Evolutionary conservation across 1,284 basidiomycete species (phyloP), one percentile per base, ranked within the genome.

Genomic region (Coniferiporia sulphurascens): DNA sequence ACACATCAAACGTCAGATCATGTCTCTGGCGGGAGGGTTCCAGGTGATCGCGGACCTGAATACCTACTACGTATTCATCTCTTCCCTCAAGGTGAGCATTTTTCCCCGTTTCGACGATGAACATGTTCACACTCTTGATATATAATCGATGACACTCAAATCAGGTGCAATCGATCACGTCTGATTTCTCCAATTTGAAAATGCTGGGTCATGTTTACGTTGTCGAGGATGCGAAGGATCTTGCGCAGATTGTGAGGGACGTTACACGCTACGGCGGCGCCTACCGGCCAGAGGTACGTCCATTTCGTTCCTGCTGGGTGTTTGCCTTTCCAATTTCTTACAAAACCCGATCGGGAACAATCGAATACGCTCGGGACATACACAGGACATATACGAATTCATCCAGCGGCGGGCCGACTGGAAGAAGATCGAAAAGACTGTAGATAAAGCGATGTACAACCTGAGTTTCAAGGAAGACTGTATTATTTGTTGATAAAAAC

Each of bases 131-230:
- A 5, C 5, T 27, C 27, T 27, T 27, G 5, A 27, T 27, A 27
- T 27, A 27, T 27, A 27, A 27, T 27, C 27, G 27, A 27, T 27
- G 3, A 5, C 27, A 27, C 5, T 27, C 27, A 27, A 27, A 27
- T 22, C 59, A 84, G 81, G 77, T 86, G 1, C 76, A 84, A 19
- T 74, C 77, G 22, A 87, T 98, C 19, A 86, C 87, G 0, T 79
- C 86, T 0, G 93, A 97, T 64, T 98, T 98, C 67, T 87, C 93
- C 13, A 89, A 95, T 66, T 80, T 99, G 58, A 98, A 97, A 73
- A 95, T 98, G 91, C 78, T 98, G 6, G 95, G 95, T 0, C 94
- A 97, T 68, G 91, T 98, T 7, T 99, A 89, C 71, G 93, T 98
- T 52, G 89, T 92, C 6, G 87, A 89, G 65, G 93, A 95, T 63